Conservation (phyloP, 225 moss, liverwort and hornwort genomes). For the Polytrichum formosum region DNA sequence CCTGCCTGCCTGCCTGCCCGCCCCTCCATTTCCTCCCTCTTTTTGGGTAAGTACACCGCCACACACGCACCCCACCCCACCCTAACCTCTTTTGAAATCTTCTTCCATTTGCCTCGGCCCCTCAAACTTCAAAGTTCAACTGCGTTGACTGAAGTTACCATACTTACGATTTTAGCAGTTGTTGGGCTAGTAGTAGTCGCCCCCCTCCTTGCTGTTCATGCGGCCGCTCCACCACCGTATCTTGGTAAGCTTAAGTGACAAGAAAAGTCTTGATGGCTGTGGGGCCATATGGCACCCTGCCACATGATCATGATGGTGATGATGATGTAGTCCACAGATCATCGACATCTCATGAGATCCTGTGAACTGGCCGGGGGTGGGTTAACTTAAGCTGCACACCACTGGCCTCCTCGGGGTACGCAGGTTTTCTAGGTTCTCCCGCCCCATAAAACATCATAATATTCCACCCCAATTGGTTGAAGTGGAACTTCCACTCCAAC, state of each 20-base stretch:
- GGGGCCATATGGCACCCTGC: not conserved
- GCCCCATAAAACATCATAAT: too few relatives aligned
- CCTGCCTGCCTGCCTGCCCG: too few relatives aligned
- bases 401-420: conserved; percentile 5
- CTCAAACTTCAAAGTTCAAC: too few relatives aligned
- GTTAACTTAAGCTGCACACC: conserved; percentile 12
- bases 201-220: conserved; percentile 16
- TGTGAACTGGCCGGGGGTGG: not conserved
- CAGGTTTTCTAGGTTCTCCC: not conserved
- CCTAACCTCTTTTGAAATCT: conserved; percentile 5
- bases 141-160: conserved; percentile 18
- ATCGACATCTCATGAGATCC: conserved; percentile 1
- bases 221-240: not conserved
- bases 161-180: conserved; percentile 2
- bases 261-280: conserved; percentile 26
- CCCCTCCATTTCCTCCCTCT: too few relatives aligned
- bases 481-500: too few relatives aligned
- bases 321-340: not conserved
- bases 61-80: too few relatives aligned
- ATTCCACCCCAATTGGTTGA: too few relatives aligned
- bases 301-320: too few relatives aligned
- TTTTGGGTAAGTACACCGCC: too few relatives aligned
- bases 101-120: too few relatives aligned
- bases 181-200: not conserved
- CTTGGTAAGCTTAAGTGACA: too few relatives aligned